Evolutionary conservation across 768 basidiomycete species (phyloP).

Genomic region (Melanogaster broomeanus): DNA sequence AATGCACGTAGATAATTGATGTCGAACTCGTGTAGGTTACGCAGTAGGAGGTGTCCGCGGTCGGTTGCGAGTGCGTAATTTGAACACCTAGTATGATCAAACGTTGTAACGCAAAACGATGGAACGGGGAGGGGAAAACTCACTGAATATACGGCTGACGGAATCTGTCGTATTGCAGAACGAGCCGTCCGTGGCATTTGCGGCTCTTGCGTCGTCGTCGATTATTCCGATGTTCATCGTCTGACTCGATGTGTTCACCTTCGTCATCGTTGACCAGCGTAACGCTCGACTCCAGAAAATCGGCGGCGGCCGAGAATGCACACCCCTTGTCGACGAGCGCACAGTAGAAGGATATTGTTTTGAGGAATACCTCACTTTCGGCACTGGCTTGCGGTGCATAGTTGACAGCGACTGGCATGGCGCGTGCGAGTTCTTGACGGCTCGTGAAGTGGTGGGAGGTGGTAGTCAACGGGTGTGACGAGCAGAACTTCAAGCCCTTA

Average conservation of each 20-base stretch:
- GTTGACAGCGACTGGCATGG: accelerated
- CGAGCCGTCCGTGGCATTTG: background rate
- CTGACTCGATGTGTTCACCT: background rate
- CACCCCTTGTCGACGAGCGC: constrained; percentile 1
- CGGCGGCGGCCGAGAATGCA: background rate
- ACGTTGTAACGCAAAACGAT: too few relatives aligned
- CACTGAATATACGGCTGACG: too few relatives aligned
- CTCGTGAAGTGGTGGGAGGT: background rate
- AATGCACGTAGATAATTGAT: constrained; percentile 21
- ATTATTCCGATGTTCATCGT: background rate
- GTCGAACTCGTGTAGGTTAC: constrained; percentile 18
- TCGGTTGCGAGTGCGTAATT: too few relatives aligned
- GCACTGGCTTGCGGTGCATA: background rate
- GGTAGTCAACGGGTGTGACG: background rate
- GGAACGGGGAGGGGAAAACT: too few relatives aligned
- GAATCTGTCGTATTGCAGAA: background rate
- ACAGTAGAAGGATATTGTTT: background rate
- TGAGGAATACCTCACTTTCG: background rate
- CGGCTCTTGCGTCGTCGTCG: background rate
- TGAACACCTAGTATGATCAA: too few relatives aligned
- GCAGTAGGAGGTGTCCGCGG: constrained; percentile 19
- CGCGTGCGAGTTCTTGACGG: background rate
- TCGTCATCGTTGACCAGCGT: too few relatives aligned
- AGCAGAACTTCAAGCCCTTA: background rate
- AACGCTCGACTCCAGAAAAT: too few relatives aligned